Evolutionary conservation across 2,329 filamentous ascomycete genomes (phyloP), one percentile per base, ranked within the genome.

Genomic region (Ceratocystis alfenasii): DNA sequence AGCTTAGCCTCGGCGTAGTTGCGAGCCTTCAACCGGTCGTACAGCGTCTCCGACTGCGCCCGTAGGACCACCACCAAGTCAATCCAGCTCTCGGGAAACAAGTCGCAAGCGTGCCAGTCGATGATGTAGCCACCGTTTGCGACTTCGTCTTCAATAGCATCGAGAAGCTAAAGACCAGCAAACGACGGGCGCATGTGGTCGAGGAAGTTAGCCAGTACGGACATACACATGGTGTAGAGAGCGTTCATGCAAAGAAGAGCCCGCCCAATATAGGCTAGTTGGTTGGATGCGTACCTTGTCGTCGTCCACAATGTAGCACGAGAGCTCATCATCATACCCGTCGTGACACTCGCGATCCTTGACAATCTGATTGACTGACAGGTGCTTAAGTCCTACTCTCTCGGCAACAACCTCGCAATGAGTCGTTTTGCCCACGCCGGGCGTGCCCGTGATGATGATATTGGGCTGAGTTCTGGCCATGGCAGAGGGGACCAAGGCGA

Each of bases 41-140:
- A 97, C 2, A 96, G 81, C 15, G 87, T 79, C 22, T 83, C 84
- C 20, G 90, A 91, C 71, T 94, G 86, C 66, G 89, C 90, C 59
- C 94, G 82, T 69, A 99, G 76, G 65, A 99, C 94, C 4, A 97
- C 88, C 0, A 99, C 92, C 1, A 99, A 82, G 74, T 99, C 94
- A 73, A 99, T 88, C 90, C 92, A 95, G 72, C 88, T 88, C 74
- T 88, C 86, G 1, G 94, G 94, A 73, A 97, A 97, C 25, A 97
- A 78, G 72, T 97, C 94, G 78, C 93, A 97, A 1, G 92, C 93
- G 76, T 99, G 94, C 93, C 94, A 99, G 78, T 99, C 94, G 72
- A 99, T 88, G 71, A 99, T 85, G 75, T 85, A 89, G 22, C 94
- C 94, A 66, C 93, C 93, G 22, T 82, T 77, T 69, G 86, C 82